These are phyloP conservation scores for Tylopilus subfusipes DNA, from an alignment of 768 basidiomycete genomes.

Conservation along the genomic window DNA sequence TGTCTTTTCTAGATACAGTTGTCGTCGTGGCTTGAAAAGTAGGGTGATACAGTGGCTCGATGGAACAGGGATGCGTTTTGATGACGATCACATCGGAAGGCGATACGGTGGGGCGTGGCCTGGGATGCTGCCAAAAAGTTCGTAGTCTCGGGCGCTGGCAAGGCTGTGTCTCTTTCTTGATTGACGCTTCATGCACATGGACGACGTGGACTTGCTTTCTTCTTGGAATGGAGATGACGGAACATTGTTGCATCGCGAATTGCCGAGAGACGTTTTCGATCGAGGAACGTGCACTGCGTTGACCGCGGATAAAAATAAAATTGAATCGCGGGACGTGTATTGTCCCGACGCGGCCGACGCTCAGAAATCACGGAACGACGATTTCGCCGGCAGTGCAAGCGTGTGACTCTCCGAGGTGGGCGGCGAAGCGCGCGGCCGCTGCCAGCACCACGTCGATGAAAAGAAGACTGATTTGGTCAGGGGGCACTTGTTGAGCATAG, in stretches of 20 bases:
- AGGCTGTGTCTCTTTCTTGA: background rate
- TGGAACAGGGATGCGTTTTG: background rate
- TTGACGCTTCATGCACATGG: background rate
- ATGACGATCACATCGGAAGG: constrained; percentile 11
- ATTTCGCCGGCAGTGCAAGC: background rate
- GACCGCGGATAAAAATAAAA: background rate
- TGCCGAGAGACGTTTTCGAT: background rate
- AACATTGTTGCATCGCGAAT: background rate
- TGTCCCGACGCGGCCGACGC: background rate
- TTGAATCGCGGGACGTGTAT: background rate
- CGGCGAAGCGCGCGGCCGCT: background rate
- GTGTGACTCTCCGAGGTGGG: background rate
- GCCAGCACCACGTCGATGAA: background rate
- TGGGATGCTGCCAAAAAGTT: background rate
- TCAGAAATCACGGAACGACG: background rate
- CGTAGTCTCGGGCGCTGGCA: background rate
- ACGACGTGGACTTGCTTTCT: background rate
- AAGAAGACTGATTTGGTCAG: too few species aligned
- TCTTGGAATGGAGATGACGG: background rate
- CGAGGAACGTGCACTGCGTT: too few species aligned
- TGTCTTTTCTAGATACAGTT: background rate
- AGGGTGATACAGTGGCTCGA: constrained; percentile 3
- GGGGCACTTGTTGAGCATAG: too few species aligned
- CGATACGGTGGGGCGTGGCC: constrained; percentile 3
- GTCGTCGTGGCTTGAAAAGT: background rate